phyloP scores from a whole-genome alignment of 208 protist species.

The Zelonia costaricensis region DNA sequence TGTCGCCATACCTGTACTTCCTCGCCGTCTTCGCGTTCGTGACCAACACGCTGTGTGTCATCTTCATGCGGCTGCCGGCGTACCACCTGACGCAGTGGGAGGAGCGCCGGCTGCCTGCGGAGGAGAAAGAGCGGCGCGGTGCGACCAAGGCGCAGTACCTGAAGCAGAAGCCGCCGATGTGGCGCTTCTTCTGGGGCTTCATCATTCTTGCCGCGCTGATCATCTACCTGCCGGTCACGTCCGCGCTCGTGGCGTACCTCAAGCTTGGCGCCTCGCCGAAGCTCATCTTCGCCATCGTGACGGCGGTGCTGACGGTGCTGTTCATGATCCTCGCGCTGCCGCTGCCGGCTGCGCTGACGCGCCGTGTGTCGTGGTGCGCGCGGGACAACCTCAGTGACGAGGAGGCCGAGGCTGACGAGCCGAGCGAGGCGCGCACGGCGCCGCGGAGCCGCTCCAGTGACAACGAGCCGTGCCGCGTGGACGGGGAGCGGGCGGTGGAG shows the following conservation, averaged over 20 bases:
- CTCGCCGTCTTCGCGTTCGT: slow-evolving; percentile 22
- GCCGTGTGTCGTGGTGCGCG: slow-evolving; percentile 1
- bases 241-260: too few relatives aligned
- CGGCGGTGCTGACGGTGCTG: too few relatives aligned
- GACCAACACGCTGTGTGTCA: slow-evolving; percentile 19
- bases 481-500: neutral
- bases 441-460: neutral
- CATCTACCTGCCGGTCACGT: too few relatives aligned
- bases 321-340: too few relatives aligned
- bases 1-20: slow-evolving; percentile 41
- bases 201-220: too few relatives aligned
- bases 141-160: too few relatives aligned
- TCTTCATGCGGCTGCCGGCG: slow-evolving; percentile 43
- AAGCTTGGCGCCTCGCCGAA: too few relatives aligned
- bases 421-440: neutral
- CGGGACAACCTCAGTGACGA: slow-evolving; percentile 6
- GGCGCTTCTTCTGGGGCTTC: too few relatives aligned
- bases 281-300: too few relatives aligned
- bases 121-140: too few relatives aligned
- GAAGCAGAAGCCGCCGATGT: too few relatives aligned
- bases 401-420: neutral
- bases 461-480: neutral
- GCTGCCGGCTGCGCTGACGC: neutral
- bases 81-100: slow-evolving; percentile 45
- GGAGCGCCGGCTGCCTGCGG: slow-evolving; percentile 14